Evolutionary conservation across 2,329 filamentous ascomycete genomes (phyloP).

Genomic region (Fusarium sp.): DNA sequence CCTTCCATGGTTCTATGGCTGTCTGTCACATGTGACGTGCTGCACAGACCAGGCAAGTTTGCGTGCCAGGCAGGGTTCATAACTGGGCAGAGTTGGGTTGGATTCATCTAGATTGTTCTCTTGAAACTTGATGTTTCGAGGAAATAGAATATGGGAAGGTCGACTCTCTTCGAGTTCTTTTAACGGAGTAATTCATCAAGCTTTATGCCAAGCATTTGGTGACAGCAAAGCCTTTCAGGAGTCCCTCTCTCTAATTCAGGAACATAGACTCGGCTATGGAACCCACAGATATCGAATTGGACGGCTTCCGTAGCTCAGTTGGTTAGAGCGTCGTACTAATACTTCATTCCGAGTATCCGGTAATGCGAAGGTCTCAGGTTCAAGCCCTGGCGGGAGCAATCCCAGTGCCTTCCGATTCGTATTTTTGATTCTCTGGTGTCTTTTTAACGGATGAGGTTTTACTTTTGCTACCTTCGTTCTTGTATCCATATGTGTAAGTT

Average conservation of each 20-base stretch:
- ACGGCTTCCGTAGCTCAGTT: constrained; percentile 30
- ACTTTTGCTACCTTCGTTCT: neutral
- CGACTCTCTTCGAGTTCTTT: neutral
- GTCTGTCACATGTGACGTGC: constrained; percentile 38
- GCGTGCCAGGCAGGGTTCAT: constrained; percentile 5
- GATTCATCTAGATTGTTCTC: constrained; percentile 26
- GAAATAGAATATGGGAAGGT: neutral
- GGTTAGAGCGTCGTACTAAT: constrained; percentile 30
- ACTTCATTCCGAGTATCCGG: constrained; percentile 21
- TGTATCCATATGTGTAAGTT: neutral
- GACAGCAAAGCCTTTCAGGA: neutral
- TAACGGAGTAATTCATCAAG: neutral
- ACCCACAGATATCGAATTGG: neutral
- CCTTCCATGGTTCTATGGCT: constrained; percentile 27
- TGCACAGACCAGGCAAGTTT: constrained; percentile 26
- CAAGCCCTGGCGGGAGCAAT: constrained; percentile 28
- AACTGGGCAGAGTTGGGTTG: constrained; percentile 6
- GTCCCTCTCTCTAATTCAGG: fast-evolving
- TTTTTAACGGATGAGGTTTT: too few relatives aligned
- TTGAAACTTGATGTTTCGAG: constrained; percentile 1
- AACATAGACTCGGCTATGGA: fast-evolving
- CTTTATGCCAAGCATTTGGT: neutral
- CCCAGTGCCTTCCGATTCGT: constrained; percentile 6
- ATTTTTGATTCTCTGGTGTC: neutral
- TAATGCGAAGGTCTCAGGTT: constrained; percentile 29